Percentiles rank a stretch among this genome's conserved stretches.
Evolutionary conservation across 2,329 filamentous ascomycete genomes (phyloP).

Genomic region (Chaetomiaceae sp.): DNA sequence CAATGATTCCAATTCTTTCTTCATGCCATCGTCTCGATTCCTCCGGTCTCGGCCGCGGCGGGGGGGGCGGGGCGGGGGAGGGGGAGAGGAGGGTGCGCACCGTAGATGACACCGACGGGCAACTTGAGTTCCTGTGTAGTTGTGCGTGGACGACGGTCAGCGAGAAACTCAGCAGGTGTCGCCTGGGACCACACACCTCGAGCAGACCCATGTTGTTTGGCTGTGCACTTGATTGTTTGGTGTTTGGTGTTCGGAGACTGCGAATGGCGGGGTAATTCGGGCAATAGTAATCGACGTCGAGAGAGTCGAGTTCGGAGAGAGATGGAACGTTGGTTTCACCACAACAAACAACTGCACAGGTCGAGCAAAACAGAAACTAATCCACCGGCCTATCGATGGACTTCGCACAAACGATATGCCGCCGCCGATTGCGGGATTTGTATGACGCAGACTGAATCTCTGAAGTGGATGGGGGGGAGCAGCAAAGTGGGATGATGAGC

Average conservation of each 20-base stretch:
- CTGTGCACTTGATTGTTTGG: background rate
- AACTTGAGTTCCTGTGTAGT: conserved; percentile 19
- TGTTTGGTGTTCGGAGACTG: background rate
- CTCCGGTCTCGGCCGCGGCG: conserved; percentile 14
- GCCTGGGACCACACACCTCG: conserved; percentile 10
- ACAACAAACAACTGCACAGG: too few relatives aligned
- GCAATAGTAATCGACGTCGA: too few relatives aligned
- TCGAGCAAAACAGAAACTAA: too few relatives aligned
- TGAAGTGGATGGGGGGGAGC: conserved; percentile 1
- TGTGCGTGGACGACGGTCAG: background rate
- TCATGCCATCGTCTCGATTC: too few relatives aligned
- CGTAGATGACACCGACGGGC: conserved; percentile 21
- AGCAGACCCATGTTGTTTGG: conserved; percentile 19
- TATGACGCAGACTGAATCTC: conserved; percentile 14
- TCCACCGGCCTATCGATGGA: too few relatives aligned
- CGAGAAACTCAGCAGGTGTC: background rate
- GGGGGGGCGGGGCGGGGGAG: too few relatives aligned
- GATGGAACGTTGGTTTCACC: too few relatives aligned
- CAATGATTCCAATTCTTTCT: too few relatives aligned
- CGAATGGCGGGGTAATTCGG: conserved; percentile 12
- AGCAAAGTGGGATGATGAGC: conserved; percentile 4
- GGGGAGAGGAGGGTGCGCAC: conserved; percentile 7
- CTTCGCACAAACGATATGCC: conserved; percentile 14
- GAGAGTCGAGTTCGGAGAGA: too few relatives aligned
- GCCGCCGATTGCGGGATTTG: conserved; percentile 15